Conservation (phyloP, 345 rosid species). For the Draba incana region DNA sequence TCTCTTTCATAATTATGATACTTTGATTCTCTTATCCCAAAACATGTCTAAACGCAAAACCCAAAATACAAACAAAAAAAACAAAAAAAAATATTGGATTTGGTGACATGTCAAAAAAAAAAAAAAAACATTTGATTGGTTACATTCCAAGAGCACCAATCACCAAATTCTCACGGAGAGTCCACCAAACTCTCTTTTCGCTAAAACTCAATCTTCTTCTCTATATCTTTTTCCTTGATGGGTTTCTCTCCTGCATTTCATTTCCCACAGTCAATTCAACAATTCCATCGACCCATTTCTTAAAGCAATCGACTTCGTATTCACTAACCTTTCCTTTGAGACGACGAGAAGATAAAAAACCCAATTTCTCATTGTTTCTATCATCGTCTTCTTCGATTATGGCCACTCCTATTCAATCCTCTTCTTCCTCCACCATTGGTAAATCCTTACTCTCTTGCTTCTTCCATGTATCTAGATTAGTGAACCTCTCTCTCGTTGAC, state of each 20-base stretch:
- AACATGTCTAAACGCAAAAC: too few relatives aligned
- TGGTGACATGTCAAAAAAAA: slow-evolving; percentile 14
- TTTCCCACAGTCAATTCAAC: slow-evolving; percentile 19
- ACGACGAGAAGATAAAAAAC: slow-evolving; percentile 15
- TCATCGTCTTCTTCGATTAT: slow-evolving; percentile 43
- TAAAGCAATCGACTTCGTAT: not conserved
- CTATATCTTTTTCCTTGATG: slow-evolving; percentile 32
- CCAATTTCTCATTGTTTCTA: slow-evolving; percentile 26
- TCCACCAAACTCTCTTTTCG: not conserved
- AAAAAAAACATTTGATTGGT: slow-evolving; percentile 9
- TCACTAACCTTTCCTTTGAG: slow-evolving; percentile 34
- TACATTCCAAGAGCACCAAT: slow-evolving; percentile 27
- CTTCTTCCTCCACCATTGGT: slow-evolving; percentile 62
- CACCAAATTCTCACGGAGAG: slow-evolving; percentile 17
- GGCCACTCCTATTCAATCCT: slow-evolving; percentile 50
- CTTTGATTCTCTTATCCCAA: too few relatives aligned
- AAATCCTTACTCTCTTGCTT: slow-evolving; percentile 13
- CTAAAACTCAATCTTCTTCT: slow-evolving; percentile 19
- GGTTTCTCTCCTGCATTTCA: slow-evolving; percentile 46
- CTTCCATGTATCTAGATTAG: slow-evolving; percentile 7
- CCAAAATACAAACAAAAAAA: not conserved
- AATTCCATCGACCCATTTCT: slow-evolving; percentile 29
- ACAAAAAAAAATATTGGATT: not conserved
- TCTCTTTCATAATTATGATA: too few relatives aligned
- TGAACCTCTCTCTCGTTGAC: slow-evolving; percentile 16